Percentiles rank a stretch among this genome's conserved stretches.
These are phyloP conservation scores for Ophiostoma piceae DNA, from an alignment of 2,329 filamentous ascomycete species.

Conservation along the genomic window DNA sequence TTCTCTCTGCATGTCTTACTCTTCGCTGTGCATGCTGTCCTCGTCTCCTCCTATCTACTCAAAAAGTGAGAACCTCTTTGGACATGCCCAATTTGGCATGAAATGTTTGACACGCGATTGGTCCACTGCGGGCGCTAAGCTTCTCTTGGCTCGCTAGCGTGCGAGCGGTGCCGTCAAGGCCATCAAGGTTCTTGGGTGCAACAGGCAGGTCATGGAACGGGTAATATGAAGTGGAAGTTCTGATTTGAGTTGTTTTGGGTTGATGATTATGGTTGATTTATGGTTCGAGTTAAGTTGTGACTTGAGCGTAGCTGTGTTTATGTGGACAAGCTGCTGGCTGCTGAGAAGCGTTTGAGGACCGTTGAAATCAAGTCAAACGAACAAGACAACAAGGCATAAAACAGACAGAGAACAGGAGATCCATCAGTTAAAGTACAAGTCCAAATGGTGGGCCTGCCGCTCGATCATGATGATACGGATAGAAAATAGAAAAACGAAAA, in stretches of 20 bases:
- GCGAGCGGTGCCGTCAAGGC: neutral
- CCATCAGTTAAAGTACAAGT: neutral
- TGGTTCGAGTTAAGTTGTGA: too few species aligned
- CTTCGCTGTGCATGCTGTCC: neutral
- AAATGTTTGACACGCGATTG: conserved; percentile 22
- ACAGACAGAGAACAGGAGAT: neutral
- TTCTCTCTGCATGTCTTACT: neutral
- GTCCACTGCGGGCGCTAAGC: conserved; percentile 13
- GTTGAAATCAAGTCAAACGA: too few species aligned
- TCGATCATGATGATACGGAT: neutral
- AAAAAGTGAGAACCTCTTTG: conserved; percentile 20
- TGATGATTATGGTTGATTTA: neutral
- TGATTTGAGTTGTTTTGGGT: neutral
- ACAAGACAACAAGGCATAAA: too few species aligned
- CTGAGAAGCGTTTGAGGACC: too few species aligned
- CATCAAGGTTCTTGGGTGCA: conserved; percentile 21
- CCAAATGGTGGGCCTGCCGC: neutral
- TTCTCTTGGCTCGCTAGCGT: neutral
- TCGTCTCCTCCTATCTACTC: neutral
- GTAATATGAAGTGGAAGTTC: neutral
- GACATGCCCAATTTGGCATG: conserved; percentile 5
- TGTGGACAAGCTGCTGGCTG: too few species aligned
- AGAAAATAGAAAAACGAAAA: neutral
- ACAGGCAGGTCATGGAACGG: neutral
- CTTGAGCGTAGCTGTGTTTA: too few species aligned